Conservation (phyloP, 768 basidiomycete species). For the Panellus pusillus region DNA sequence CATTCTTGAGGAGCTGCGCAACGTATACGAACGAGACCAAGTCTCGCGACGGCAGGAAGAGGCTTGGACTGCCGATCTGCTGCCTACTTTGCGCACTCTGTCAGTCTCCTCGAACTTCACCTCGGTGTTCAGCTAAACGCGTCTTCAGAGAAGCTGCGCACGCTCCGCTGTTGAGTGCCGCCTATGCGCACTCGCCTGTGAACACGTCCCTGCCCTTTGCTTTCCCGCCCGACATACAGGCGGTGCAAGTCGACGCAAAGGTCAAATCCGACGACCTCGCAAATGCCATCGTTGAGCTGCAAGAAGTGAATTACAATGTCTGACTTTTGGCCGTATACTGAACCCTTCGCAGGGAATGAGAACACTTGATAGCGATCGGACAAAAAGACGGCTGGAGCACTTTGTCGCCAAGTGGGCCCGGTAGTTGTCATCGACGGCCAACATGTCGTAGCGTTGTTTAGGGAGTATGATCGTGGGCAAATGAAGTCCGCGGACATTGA, state of each 20-base stretch:
- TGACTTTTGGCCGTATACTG: background rate
- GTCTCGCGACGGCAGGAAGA: constrained; percentile 18
- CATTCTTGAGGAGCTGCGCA: constrained; percentile 22
- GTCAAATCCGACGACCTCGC: constrained; percentile 19
- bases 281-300: constrained; percentile 18
- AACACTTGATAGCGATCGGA: constrained; percentile 8
- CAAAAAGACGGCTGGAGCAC: constrained; percentile 7
- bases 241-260: constrained; percentile 22
- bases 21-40: constrained; percentile 10
- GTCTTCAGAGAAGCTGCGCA: constrained; percentile 19
- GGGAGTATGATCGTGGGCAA: no score
- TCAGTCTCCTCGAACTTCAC: constrained; percentile 6
- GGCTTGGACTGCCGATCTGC: constrained; percentile 15
- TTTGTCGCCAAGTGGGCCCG: constrained; percentile 13
- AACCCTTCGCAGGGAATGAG: constrained; percentile 7
- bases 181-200: constrained; percentile 27
- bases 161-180: constrained; percentile 19
- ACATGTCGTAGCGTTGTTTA: no score
- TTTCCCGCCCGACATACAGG: constrained; percentile 12
- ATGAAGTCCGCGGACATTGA: constrained; percentile 28
- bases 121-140: background rate
- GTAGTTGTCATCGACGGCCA: background rate
- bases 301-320: constrained; percentile 21
- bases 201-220: constrained; percentile 30
- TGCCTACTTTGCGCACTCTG: constrained; percentile 20